Percentiles rank a stretch among this genome's conserved stretches.
phyloP scores from a whole-genome alignment of 1,284 basidiomycete species.

The Leccinum variabile region DNA sequence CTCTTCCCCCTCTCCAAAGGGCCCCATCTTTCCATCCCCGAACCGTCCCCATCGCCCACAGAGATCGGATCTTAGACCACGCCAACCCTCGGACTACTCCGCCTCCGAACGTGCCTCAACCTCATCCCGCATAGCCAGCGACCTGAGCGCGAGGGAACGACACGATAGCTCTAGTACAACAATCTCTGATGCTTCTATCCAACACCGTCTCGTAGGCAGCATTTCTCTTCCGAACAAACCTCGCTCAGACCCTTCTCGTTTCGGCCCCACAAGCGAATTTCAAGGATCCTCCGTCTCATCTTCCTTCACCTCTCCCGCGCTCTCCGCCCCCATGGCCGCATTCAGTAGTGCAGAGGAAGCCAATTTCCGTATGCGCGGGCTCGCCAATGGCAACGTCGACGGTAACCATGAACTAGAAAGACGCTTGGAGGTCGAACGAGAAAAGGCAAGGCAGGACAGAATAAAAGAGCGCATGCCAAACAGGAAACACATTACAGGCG shows the following conservation, averaged over 20 bases:
- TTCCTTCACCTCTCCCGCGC: constrained; percentile 43
- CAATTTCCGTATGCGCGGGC: constrained; percentile 50
- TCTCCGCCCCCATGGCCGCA: constrained; percentile 60
- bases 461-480: constrained; percentile 67
- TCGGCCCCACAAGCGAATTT: constrained; percentile 35
- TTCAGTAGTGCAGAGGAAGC: constrained; percentile 61
- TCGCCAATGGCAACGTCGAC: constrained; percentile 52
- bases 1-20: constrained; percentile 37
- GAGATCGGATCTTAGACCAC: constrained; percentile 53
- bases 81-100: constrained; percentile 44
- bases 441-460: constrained; percentile 59
- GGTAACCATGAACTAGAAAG: constrained; percentile 52
- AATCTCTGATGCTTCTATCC: constrained; percentile 41
- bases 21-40: constrained; percentile 39
- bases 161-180: constrained; percentile 40
- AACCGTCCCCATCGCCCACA: constrained; percentile 55
- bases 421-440: constrained; percentile 57
- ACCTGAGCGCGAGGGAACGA: constrained; percentile 36
- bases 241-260: constrained; percentile 36
- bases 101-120: constrained; percentile 44
- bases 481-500: constrained; percentile 50
- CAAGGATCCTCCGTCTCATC: constrained; percentile 31
- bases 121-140: constrained; percentile 28
- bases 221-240: constrained; percentile 35
- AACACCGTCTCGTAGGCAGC: constrained; percentile 31